Conservation (phyloP, 495 filamentous ascomycete genomes). For the Penicillium antarcticum region DNA sequence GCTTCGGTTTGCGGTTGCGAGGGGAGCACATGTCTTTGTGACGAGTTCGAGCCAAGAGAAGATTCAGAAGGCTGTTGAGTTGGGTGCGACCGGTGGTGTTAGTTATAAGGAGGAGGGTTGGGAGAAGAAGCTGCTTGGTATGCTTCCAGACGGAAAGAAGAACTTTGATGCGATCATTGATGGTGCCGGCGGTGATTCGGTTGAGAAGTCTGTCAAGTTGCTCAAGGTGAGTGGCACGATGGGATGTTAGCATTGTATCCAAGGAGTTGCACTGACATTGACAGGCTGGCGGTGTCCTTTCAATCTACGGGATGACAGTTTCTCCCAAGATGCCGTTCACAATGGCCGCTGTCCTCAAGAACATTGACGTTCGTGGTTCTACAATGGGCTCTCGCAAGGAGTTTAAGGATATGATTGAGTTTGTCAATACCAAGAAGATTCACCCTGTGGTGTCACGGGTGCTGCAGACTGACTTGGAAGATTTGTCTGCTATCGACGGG, state of each 20-base stretch:
- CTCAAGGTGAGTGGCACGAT: conserved; percentile 44
- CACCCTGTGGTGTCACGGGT: conserved; percentile 61
- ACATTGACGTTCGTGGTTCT: conserved; percentile 66
- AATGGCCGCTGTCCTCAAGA: conserved; percentile 70
- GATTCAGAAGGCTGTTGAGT: conserved; percentile 55
- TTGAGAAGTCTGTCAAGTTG: conserved; percentile 53
- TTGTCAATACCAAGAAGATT: conserved; percentile 62
- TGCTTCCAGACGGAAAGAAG: conserved; percentile 53
- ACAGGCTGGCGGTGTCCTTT: conserved; percentile 61
- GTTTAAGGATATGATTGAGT: conserved; percentile 73
- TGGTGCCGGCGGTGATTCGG: conserved; percentile 73
- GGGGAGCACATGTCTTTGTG: conserved; percentile 66
- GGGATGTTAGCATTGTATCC: background rate
- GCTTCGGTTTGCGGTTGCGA: conserved; percentile 65
- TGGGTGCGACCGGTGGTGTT: conserved; percentile 70
- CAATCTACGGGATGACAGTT: conserved; percentile 75
- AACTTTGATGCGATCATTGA: conserved; percentile 71
- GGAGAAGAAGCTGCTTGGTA: conserved; percentile 60
- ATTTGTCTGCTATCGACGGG: conserved; percentile 61
- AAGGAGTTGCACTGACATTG: background rate
- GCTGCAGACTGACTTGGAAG: conserved; percentile 57
- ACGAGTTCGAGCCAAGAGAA: conserved; percentile 64
- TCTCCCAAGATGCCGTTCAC: conserved; percentile 67
- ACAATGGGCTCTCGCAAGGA: conserved; percentile 77
- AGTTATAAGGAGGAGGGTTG: conserved; percentile 62